Percentiles rank a stretch among this genome's conserved stretches.
These are phyloP conservation scores for Inonotus hispidus DNA, from an alignment of 1,284 basidiomycete species.

Conservation along the genomic window DNA sequence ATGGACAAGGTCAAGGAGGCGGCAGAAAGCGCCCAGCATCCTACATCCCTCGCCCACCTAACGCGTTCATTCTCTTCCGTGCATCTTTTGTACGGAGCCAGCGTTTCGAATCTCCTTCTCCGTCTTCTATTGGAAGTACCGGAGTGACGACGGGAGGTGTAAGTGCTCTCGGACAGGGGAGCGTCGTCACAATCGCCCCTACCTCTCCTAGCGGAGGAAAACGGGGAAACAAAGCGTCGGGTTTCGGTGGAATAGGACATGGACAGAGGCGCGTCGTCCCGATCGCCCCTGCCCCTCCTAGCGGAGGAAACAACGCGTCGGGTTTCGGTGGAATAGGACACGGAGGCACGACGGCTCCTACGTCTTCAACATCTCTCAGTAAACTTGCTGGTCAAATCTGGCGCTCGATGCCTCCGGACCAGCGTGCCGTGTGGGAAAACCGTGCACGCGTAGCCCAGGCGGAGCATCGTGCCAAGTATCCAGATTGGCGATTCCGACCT, in stretches of 20 bases:
- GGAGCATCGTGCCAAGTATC: constrained; percentile 71
- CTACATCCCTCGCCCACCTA: constrained; percentile 87
- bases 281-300: background rate
- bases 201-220: too few species aligned
- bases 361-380: constrained; percentile 65
- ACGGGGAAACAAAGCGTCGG: background rate
- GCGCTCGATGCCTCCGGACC: constrained; percentile 53
- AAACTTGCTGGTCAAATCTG: constrained; percentile 58
- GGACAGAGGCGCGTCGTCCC: background rate
- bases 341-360: constrained; percentile 37
- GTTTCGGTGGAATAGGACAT: background rate
- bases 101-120: background rate
- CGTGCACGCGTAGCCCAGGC: constrained; percentile 70
- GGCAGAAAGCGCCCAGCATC: constrained; percentile 24
- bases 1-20: background rate
- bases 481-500: constrained; percentile 72
- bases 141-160: background rate
- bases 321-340: background rate
- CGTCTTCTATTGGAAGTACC: background rate
- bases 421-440: constrained; percentile 68
- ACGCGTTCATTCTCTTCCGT: constrained; percentile 93
- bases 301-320: background rate
- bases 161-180: constrained; percentile 1
- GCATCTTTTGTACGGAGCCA: constrained; percentile 75
- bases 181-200: constrained; percentile 1